Percentiles rank a stretch among this genome's conserved stretches.
These are phyloP conservation scores for Tetrapyrgos nigripes DNA, from an alignment of 1,284 basidiomycete genomes.

Conservation along the genomic window DNA sequence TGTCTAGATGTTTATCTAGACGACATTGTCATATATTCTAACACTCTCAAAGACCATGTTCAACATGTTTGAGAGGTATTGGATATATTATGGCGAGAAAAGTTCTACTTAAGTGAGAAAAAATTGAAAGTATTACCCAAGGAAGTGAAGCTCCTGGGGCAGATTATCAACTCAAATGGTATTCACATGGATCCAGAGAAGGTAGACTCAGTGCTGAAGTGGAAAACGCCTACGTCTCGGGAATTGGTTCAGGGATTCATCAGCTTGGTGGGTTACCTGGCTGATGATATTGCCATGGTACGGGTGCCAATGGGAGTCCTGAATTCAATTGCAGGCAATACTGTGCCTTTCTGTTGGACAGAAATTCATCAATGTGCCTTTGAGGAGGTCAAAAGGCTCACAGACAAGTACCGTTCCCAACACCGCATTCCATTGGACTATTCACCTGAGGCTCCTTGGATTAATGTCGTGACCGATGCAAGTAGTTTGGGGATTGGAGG, in stretches of 20 bases:
- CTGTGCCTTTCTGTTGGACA: slow-evolving; percentile 15
- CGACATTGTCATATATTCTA: too few relatives aligned
- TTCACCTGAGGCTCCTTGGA: slow-evolving; percentile 12
- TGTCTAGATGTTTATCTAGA: slow-evolving; percentile 23
- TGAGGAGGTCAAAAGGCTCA: slow-evolving; percentile 38
- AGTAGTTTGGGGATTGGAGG: slow-evolving; percentile 32
- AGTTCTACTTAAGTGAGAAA: slow-evolving; percentile 43
- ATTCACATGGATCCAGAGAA: slow-evolving; percentile 47
- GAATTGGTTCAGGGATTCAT: slow-evolving; percentile 14
- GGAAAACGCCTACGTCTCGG: slow-evolving; percentile 18
- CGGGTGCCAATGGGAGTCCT: slow-evolving; percentile 15
- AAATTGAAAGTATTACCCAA: slow-evolving; percentile 37
- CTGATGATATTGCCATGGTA: slow-evolving; percentile 11
- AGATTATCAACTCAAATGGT: slow-evolving; percentile 36
- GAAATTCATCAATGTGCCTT: slow-evolving; percentile 17
- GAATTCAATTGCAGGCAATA: slow-evolving; percentile 10
- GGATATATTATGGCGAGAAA: slow-evolving; percentile 38
- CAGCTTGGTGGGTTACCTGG: slow-evolving; percentile 15
- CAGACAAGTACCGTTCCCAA: slow-evolving; percentile 11
- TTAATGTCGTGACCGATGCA: slow-evolving; percentile 34
- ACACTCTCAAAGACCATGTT: too few relatives aligned
- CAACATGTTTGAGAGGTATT: too few relatives aligned
- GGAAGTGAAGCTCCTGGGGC: slow-evolving; percentile 37
- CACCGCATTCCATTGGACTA: slow-evolving; percentile 29
- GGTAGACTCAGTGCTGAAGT: slow-evolving; percentile 35